A percentile compares a stretch with the other conserved stretches of the same genome.
Conservation (phyloP, 2,329 filamentous ascomycete genomes). For the Dissoconium aciculare region DNA sequence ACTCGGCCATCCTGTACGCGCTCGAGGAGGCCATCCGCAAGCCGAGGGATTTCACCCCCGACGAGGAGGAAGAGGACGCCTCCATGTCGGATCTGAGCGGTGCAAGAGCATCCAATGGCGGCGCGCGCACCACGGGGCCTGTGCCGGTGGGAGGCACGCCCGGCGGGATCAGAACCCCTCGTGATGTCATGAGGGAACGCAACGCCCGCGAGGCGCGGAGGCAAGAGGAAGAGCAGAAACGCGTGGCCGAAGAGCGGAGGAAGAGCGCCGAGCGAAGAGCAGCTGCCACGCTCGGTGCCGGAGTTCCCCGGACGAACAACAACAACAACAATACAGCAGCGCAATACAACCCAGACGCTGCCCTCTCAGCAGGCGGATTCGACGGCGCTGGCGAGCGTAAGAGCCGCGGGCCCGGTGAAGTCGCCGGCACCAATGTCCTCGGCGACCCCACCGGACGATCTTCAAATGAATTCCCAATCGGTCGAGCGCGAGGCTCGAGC, state of each 20-base stretch:
- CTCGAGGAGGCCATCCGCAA: constrained; percentile 80
- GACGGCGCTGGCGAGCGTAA: constrained; percentile 12
- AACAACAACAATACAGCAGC: no score
- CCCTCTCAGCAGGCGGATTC: constrained; percentile 12
- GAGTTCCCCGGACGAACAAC: constrained; percentile 14
- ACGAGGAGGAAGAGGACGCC: constrained; percentile 75
- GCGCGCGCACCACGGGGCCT: constrained; percentile 37
- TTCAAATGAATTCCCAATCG: constrained; percentile 11
- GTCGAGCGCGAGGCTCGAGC: constrained; percentile 11
- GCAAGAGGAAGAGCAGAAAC: constrained; percentile 34
- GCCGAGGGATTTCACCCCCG: constrained; percentile 68
- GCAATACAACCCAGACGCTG: constrained; percentile 18
- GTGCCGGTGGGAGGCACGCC: constrained; percentile 39
- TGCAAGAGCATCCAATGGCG: constrained; percentile 43
- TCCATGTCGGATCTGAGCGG: constrained; percentile 76
- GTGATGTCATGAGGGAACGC: constrained; percentile 82
- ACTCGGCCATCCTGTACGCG: constrained; percentile 79
- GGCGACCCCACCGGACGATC: constrained; percentile 21
- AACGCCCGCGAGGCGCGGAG: constrained; percentile 58
- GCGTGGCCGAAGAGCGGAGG: constrained; percentile 38
- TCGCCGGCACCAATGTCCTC: constrained; percentile 20
- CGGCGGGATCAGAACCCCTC: constrained; percentile 61
- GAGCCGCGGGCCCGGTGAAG: constrained; percentile 16
- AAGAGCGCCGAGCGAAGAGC: constrained; percentile 46
- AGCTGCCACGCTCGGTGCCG: constrained; percentile 20